Base-by-base conservation (phyloP, 805 yeast genomes). In the Candida nonsorbophila region DNA sequence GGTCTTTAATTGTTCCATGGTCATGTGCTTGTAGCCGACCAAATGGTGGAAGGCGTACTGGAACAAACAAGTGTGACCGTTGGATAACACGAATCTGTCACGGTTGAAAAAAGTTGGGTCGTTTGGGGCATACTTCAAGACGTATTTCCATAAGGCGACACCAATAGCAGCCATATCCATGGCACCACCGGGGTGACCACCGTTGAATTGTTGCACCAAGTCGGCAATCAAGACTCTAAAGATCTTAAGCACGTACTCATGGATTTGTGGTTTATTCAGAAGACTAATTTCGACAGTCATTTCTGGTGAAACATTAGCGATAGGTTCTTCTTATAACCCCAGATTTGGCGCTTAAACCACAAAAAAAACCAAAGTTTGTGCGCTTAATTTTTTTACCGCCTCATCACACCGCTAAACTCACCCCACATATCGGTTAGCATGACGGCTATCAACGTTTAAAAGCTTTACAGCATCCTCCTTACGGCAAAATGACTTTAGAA, bases 131-230 rank as follows among this genome's bases (percentile, higher is more conserved):
- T 40, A 58, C 24, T 37, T 38, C 47, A 59, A 25, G 9, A 45
- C 40, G 31, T 60, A 53, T 25, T 50, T 57, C 60, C 59, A 60
- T 10, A 60, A 36, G 5, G 60, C 54, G 23, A 51, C 32, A 16
- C 62, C 66, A 21, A 59, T 50, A 13, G 66, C 62, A 5, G 63
- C 62, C 65, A 60, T 57, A 7, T 58, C 67, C 53, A 58, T 53
- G 17, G 67, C 65, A 14, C 62, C 58, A 23, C 67, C 65, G 14
- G 62, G 62, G 33, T 57, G 64, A 2, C 65, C 63, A 22, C 67
- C 63, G 16, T 55, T 53, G 35, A 45, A 53, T 27, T 41, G 45
- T 27, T 41, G 45, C 5, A 42, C 47, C n/a, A 41, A 25, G 22
- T 42, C 47, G 5, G 59, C 62, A 14, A 58, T 41, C 6, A 56